These are phyloP conservation scores for Kodamaea leandrae DNA, from an alignment of 805 yeast species.

Conservation along the genomic window DNA sequence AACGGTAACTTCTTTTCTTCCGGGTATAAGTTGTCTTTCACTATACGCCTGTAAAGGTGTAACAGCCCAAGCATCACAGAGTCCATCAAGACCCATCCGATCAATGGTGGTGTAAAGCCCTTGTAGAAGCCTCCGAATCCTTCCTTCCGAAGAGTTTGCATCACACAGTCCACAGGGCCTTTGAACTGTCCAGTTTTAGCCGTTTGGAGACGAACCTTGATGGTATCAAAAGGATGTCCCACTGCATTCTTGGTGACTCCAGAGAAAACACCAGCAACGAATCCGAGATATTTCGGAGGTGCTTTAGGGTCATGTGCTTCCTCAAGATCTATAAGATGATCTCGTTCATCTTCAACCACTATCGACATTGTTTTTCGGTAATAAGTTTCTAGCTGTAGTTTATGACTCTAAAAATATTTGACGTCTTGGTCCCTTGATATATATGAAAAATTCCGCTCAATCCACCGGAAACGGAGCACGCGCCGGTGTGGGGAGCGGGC, in stretches of 20 bases:
- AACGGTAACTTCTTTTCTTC: conserved; percentile 67
- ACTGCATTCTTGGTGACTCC: conserved; percentile 86
- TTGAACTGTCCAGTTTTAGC: conserved; percentile 57
- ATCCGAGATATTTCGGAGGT: conserved; percentile 64
- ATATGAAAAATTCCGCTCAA: neutral
- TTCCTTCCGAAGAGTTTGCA: conserved; percentile 68
- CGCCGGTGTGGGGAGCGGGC: no score
- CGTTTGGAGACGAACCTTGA: conserved; percentile 81
- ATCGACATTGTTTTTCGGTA: conserved; percentile 23
- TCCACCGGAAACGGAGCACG: conserved; percentile 2
- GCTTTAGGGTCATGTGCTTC: conserved; percentile 11
- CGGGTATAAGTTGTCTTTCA: conserved; percentile 62
- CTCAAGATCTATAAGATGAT: conserved; percentile 16
- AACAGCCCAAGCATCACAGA: conserved; percentile 85
- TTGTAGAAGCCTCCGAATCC: conserved; percentile 79
- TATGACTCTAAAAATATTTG: neutral
- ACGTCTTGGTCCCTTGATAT: no score
- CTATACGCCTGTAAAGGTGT: conserved; percentile 67
- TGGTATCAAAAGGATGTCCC: conserved; percentile 92
- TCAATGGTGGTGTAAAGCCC: conserved; percentile 89
- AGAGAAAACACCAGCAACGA: conserved; percentile 83
- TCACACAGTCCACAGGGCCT: conserved; percentile 80
- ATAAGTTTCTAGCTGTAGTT: neutral
- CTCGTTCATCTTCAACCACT: conserved; percentile 29
- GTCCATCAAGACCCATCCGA: conserved; percentile 95